These are phyloP conservation scores for Acer campestre DNA, from an alignment of 345 rosid species.

Conservation along the genomic window DNA sequence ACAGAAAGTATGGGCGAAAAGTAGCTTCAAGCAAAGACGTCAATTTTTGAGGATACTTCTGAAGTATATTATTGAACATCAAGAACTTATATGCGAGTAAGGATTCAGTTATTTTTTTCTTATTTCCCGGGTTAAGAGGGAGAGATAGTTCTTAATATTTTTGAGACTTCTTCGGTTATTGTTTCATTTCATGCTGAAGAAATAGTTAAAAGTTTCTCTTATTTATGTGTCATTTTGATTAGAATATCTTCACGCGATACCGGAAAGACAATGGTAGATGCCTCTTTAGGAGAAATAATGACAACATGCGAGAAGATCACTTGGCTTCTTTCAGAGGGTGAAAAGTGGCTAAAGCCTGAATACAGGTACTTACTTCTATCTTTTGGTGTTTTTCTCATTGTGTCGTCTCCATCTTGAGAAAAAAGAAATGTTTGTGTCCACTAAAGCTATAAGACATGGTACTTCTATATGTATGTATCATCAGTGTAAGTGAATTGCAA, in stretches of 20 bases:
- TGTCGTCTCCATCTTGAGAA: background rate
- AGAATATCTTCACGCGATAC: constrained; percentile 98
- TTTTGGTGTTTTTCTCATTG: constrained; percentile 5
- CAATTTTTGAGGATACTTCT: constrained; percentile 90
- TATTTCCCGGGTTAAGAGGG: background rate
- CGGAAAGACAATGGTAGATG: constrained; percentile 98
- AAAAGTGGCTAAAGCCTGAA: constrained; percentile 95
- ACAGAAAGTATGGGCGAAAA: constrained; percentile 85
- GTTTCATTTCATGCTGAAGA: background rate
- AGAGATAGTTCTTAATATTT: background rate
- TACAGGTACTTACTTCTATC: constrained; percentile 50
- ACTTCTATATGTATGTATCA: background rate
- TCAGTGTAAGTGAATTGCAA: background rate
- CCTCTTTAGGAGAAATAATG: constrained; percentile 97
- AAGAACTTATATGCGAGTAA: constrained; percentile 98
- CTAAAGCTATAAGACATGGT: background rate
- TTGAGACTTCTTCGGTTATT: background rate
- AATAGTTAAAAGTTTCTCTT: constrained; percentile 8
- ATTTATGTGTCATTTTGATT: constrained; percentile 26
- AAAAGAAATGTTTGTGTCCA: background rate
- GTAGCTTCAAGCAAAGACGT: constrained; percentile 93
- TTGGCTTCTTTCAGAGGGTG: constrained; percentile 99
- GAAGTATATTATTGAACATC: constrained; percentile 89
- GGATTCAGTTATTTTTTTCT: constrained; percentile 16
- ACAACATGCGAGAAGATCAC: constrained; percentile 99